phyloP scores from a whole-genome alignment of 768 basidiomycete genomes.

The Piloderma croceum region DNA sequence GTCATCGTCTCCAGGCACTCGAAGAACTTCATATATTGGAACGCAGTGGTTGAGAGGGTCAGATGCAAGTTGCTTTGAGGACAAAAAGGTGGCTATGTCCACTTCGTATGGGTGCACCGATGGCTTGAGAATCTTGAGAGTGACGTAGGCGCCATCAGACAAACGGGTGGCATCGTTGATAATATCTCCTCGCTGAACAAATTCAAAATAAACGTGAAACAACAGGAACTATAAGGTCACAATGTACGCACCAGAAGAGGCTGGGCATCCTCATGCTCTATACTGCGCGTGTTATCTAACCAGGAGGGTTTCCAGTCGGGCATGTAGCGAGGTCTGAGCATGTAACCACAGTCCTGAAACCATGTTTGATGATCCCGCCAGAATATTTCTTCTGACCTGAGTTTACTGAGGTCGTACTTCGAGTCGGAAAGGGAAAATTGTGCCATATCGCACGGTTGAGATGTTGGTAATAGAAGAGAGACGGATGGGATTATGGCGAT shows the following conservation, averaged over 20 bases:
- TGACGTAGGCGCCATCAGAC: constrained; percentile 16
- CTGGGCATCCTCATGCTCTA: constrained; percentile 6
- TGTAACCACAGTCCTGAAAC: constrained; percentile 12
- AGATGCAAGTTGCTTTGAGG: constrained; percentile 10
- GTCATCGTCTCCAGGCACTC: constrained; percentile 12
- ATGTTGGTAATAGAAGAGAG: not conserved
- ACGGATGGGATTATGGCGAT: not conserved
- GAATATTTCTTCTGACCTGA: constrained; percentile 2
- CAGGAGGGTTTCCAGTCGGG: constrained; percentile 18
- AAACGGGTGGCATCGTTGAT: constrained; percentile 16
- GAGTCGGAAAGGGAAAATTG: not conserved
- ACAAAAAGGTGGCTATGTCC: constrained; percentile 15
- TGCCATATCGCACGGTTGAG: not conserved
- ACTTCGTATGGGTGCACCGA: constrained; percentile 9
- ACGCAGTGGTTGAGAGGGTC: constrained; percentile 27
- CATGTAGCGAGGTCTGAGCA: constrained; percentile 11
- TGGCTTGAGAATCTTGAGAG: constrained; percentile 15
- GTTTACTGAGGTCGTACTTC: not conserved
- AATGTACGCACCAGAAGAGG: not conserved
- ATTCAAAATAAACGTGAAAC: not conserved
- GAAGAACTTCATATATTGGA: constrained; percentile 21
- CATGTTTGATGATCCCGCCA: constrained; percentile 14
- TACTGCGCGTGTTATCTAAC: not conserved
- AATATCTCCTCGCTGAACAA: not conserved
- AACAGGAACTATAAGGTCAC: not conserved